Evolutionary conservation across 2,329 filamentous ascomycete species (phyloP).

Genomic region (Ophiostoma piceae): DNA sequence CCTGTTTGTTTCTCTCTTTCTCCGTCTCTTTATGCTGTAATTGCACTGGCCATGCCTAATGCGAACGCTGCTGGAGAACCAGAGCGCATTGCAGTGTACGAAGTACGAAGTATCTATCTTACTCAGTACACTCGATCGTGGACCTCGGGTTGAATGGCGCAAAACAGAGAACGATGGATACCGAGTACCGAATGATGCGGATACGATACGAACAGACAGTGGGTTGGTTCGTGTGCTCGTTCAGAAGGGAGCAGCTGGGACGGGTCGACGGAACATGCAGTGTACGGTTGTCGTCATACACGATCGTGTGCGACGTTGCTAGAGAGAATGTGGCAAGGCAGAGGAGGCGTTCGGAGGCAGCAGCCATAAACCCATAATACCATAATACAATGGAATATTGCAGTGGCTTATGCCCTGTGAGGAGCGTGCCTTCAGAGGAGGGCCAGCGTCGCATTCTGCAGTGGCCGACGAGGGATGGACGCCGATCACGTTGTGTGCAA

Average conservation of each 20-base stretch:
- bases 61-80: not conserved
- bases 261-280: not conserved
- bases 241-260: not conserved
- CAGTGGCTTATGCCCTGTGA: conserved; percentile 5
- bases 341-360: not conserved
- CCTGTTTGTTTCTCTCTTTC: not conserved
- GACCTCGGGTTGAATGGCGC: not conserved
- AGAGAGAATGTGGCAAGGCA: not conserved
- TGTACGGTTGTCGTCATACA: conserved; percentile 1
- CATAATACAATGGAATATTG: not conserved
- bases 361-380: too few species aligned
- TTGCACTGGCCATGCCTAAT: not conserved
- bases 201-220: not conserved
- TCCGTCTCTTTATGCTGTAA: not conserved
- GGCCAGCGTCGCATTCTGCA: conserved; percentile 8
- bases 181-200: not conserved
- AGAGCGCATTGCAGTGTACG: too few species aligned
- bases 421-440: not conserved
- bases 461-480: not conserved
- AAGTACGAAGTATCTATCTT: too few species aligned
- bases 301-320: conserved; percentile 7
- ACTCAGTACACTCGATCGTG: too few species aligned
- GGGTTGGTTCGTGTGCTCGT: not conserved
- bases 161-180: not conserved
- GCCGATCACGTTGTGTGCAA: not conserved